These are phyloP conservation scores for Cytospora piceicola DNA, from an alignment of 2,329 filamentous ascomycete genomes.

Conservation along the genomic window DNA sequence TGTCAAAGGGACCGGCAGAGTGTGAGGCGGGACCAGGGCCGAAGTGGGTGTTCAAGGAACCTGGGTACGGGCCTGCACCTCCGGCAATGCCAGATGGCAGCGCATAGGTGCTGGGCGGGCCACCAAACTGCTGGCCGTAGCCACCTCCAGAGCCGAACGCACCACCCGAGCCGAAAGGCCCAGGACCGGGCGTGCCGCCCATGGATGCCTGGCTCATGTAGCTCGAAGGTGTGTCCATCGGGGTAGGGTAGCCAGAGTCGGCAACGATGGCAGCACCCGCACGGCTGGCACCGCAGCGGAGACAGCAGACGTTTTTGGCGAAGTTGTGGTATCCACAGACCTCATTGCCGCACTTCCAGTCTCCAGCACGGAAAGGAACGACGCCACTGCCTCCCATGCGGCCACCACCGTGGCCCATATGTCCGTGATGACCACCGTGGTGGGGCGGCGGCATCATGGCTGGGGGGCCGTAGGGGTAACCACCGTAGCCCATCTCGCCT, in stretches of 20 bases:
- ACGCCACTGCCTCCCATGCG: slow-evolving; percentile 82
- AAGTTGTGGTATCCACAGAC: slow-evolving; percentile 99
- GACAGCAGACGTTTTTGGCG: slow-evolving; percentile 97
- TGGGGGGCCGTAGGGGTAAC: slow-evolving; percentile 67
- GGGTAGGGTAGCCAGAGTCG: slow-evolving; percentile 87
- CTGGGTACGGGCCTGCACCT: slow-evolving; percentile 75
- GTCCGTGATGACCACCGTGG: slow-evolving; percentile 67
- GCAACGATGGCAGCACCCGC: slow-evolving; percentile 93
- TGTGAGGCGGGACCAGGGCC: slow-evolving; percentile 77
- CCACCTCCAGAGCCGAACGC: slow-evolving; percentile 68
- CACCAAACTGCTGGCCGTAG: slow-evolving; percentile 81
- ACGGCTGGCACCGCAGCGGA: slow-evolving; percentile 93
- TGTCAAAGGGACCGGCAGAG: slow-evolving; percentile 86
- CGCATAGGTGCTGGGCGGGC: slow-evolving; percentile 85
- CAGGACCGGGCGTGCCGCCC: slow-evolving; percentile 78
- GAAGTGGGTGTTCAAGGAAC: slow-evolving; percentile 78
- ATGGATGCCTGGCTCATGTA: slow-evolving; percentile 92
- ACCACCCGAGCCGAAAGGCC: slow-evolving; percentile 70
- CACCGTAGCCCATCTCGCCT: slow-evolving; percentile 62
- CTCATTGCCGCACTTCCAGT: slow-evolving; percentile 98
- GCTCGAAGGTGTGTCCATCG: slow-evolving; percentile 82
- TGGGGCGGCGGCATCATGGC: slow-evolving; percentile 79
- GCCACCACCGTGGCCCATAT: slow-evolving; percentile 53
- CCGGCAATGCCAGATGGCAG: slow-evolving; percentile 84
- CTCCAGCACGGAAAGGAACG: slow-evolving; percentile 95